phyloP scores from a whole-genome alignment of 495 filamentous ascomycete genomes.

The Evansstolkia leycettana region DNA sequence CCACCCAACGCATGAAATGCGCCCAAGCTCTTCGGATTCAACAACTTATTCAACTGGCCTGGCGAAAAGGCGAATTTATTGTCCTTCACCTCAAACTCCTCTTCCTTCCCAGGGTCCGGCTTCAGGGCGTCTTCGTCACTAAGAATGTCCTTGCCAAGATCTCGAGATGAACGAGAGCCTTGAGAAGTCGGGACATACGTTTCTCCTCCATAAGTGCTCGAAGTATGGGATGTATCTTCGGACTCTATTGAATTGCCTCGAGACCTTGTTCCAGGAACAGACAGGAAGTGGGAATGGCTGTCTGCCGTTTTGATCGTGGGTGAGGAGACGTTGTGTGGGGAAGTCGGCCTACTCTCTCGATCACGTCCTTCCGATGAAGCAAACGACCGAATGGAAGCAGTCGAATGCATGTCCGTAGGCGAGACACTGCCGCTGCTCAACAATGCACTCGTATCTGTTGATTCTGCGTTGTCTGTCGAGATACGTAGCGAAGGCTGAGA shows the following conservation, averaged over 20 bases:
- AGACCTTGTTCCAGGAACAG: slow-evolving; percentile 48
- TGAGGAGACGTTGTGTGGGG: slow-evolving; percentile 80
- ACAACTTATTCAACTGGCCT: slow-evolving; percentile 65
- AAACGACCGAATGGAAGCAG: slow-evolving; percentile 40
- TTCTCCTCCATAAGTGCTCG: slow-evolving; percentile 39
- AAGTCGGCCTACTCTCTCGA: slow-evolving; percentile 69
- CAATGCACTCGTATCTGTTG: slow-evolving; percentile 24
- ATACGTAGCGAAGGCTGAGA: slow-evolving; percentile 33
- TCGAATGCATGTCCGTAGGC: slow-evolving; percentile 45
- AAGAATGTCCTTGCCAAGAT: slow-evolving; percentile 27
- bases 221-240: slow-evolving; percentile 36
- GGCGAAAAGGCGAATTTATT: slow-evolving; percentile 77
- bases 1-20: slow-evolving; percentile 76
- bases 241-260: slow-evolving; percentile 56
- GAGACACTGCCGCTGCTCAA: slow-evolving; percentile 34
- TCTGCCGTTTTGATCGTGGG: slow-evolving; percentile 42
- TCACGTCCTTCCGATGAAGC: slow-evolving; percentile 64
- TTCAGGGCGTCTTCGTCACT: slow-evolving; percentile 49
- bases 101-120: slow-evolving; percentile 59
- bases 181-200: slow-evolving; percentile 29
- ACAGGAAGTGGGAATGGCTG: slow-evolving; percentile 43
- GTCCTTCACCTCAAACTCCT: slow-evolving; percentile 58
- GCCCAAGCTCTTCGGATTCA: slow-evolving; percentile 69
- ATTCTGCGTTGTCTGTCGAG: slow-evolving; percentile 32
- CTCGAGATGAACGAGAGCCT: slow-evolving; percentile 17